phyloP scores from a whole-genome alignment of 192 early-diverging fungal species.

The Cladochytrium replicatum region DNA sequence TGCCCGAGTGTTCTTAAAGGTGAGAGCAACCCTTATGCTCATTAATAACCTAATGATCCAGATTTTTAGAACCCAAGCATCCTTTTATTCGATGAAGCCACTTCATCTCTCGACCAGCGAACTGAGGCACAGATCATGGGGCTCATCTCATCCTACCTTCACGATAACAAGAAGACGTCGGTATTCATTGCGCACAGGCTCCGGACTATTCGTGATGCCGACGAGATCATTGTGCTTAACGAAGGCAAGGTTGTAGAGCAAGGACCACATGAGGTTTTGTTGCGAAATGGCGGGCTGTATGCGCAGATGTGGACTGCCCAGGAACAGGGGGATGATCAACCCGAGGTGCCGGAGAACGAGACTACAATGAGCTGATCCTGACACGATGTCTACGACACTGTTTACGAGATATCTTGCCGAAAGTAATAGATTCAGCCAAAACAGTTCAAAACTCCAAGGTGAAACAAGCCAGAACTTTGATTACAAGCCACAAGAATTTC shows the following conservation, averaged over 20 bases:
- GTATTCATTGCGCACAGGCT: conserved; percentile 93
- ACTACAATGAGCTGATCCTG: no score
- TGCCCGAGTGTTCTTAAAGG: conserved; percentile 88
- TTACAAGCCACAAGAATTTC: no score
- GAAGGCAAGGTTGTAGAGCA: conserved; percentile 76
- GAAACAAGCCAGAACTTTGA: no score
- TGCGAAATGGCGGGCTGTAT: conserved; percentile 66
- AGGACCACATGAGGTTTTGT: conserved; percentile 73
- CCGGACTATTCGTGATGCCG: conserved; percentile 80
- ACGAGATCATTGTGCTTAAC: conserved; percentile 84
- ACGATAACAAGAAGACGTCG: conserved; percentile 53
- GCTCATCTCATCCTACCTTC: conserved; percentile 31
- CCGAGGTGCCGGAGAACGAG: no score
- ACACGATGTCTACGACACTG: no score
- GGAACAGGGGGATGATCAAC: neutral
- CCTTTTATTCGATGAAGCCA: conserved; percentile 75
- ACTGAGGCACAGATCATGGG: conserved; percentile 44
- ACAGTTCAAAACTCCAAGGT: no score
- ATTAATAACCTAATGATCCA: neutral
- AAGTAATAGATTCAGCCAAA: no score
- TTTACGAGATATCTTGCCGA: no score
- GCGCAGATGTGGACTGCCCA: conserved; percentile 82
- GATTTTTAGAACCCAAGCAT: conserved; percentile 56
- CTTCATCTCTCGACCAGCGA: conserved; percentile 58
- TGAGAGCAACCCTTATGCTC: conserved; percentile 9